A percentile compares a stretch with the other conserved stretches of the same genome.
phyloP scores from a whole-genome alignment of 2,329 filamentous ascomycete genomes.

The Madurella fahalii region DNA sequence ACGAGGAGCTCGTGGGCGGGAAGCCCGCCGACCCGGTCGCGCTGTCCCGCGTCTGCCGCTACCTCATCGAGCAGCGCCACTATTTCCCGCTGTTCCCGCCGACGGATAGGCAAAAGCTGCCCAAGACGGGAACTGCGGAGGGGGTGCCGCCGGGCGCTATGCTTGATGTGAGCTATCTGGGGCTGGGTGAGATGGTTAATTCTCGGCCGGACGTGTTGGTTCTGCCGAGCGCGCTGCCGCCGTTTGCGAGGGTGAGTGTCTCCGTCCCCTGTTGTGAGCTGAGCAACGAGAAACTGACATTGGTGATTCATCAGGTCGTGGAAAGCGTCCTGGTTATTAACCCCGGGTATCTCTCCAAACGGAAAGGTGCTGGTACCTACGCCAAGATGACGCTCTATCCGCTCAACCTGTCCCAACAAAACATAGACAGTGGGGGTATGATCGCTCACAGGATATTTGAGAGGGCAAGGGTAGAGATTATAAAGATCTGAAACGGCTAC shows the following conservation, averaged over 20 bases:
- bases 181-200: constrained; percentile 86
- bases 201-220: constrained; percentile 81
- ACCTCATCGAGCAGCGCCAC: constrained; percentile 78
- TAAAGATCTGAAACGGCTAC: constrained; percentile 56
- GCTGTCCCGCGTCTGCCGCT: constrained; percentile 66
- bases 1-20: constrained; percentile 64
- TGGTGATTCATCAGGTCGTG: constrained; percentile 60
- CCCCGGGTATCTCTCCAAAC: constrained; percentile 81
- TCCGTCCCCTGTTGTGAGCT: not conserved
- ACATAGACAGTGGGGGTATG: constrained; percentile 52
- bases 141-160: constrained; percentile 67
- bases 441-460: constrained; percentile 75
- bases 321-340: constrained; percentile 89
- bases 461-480: constrained; percentile 80
- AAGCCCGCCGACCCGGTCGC: constrained; percentile 55
- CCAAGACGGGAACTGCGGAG: constrained; percentile 58
- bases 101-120: constrained; percentile 61
- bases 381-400: constrained; percentile 73
- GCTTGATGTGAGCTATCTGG: constrained; percentile 79
- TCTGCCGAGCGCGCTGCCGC: constrained; percentile 74
- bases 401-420: constrained; percentile 54
- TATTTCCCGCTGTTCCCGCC: constrained; percentile 89
- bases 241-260: constrained; percentile 77
- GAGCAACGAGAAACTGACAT: not conserved
- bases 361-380: constrained; percentile 79